Percentiles rank a stretch among this genome's conserved stretches.
phyloP scores from a whole-genome alignment of 768 basidiomycete genomes.

The Xerocomellus amylosporus region DNA sequence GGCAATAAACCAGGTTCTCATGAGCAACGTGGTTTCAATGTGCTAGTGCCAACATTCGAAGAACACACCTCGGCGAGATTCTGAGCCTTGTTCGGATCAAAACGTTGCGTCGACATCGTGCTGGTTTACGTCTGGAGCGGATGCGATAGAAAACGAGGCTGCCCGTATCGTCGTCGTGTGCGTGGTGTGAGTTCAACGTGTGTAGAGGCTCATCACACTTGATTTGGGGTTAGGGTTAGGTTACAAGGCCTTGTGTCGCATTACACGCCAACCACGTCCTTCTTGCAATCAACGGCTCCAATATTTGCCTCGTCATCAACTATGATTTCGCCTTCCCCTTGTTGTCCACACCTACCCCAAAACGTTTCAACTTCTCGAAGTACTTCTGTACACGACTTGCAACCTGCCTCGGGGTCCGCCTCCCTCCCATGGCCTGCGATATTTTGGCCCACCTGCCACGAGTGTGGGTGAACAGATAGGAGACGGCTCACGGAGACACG shows the following conservation, averaged over 20 bases:
- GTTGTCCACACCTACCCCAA: constrained; percentile 50
- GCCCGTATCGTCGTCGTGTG: background rate
- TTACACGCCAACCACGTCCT: background rate
- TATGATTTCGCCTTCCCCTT: constrained; percentile 25
- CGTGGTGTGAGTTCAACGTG: background rate
- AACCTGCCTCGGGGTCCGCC: constrained; percentile 78
- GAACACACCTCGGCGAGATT: constrained; percentile 78
- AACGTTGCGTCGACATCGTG: constrained; percentile 49
- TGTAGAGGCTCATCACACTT: constrained; percentile 1
- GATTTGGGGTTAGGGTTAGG: constrained; percentile 29
- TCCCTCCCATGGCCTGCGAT: constrained; percentile 76
- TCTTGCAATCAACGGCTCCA: background rate
- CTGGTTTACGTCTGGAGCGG: constrained; percentile 19
- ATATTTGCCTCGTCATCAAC: background rate
- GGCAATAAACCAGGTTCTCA: constrained; percentile 4
- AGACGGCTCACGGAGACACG: constrained; percentile 16
- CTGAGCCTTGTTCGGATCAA: constrained; percentile 90
- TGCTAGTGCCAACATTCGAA: constrained; percentile 4
- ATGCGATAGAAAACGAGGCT: constrained; percentile 1
- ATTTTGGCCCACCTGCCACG: constrained; percentile 71
- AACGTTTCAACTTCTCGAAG: constrained; percentile 78
- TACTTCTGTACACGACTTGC: constrained; percentile 88
- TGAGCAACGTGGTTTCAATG: constrained; percentile 23
- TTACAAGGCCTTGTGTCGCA: background rate
- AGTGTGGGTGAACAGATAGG: constrained; percentile 9